Evolutionary conservation across 257 asterid genomes (phyloP).

Genomic region (Solanum microdontum): DNA sequence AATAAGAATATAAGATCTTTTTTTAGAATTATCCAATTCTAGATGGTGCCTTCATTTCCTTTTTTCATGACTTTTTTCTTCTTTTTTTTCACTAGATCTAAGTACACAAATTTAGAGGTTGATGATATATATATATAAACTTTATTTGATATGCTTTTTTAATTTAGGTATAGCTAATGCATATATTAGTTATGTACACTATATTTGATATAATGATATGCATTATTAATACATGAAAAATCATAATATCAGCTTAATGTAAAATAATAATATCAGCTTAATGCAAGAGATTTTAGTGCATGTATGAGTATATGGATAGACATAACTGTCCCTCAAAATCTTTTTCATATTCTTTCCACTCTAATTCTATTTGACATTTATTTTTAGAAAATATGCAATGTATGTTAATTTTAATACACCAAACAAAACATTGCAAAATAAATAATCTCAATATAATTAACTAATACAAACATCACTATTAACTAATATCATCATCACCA

Average conservation of each 20-base stretch:
- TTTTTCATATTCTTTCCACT: too few species aligned
- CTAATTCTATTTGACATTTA: too few species aligned
- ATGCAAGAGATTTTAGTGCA: not conserved
- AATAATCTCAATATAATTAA: too few species aligned
- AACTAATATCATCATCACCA: too few species aligned
- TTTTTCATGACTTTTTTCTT: not conserved
- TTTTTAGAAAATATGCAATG: too few species aligned
- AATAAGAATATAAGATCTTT: not conserved
- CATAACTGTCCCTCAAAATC: rapidly evolving
- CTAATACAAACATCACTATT: too few species aligned
- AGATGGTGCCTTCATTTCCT: not conserved
- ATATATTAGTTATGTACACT: too few species aligned
- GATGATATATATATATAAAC: too few species aligned
- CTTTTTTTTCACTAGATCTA: not conserved
- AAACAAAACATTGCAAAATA: too few species aligned
- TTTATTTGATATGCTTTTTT: too few species aligned
- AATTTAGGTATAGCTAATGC: too few species aligned
- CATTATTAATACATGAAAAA: not conserved
- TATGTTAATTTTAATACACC: not conserved
- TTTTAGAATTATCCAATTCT: not conserved
- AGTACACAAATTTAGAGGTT: not conserved
- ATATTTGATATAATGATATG: not conserved
- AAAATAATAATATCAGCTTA: not conserved
- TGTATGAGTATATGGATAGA: not conserved
- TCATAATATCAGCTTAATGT: not conserved